These are phyloP conservation scores for Peziza echinospora DNA, from an alignment of 495 filamentous ascomycete species.

Conservation along the genomic window DNA sequence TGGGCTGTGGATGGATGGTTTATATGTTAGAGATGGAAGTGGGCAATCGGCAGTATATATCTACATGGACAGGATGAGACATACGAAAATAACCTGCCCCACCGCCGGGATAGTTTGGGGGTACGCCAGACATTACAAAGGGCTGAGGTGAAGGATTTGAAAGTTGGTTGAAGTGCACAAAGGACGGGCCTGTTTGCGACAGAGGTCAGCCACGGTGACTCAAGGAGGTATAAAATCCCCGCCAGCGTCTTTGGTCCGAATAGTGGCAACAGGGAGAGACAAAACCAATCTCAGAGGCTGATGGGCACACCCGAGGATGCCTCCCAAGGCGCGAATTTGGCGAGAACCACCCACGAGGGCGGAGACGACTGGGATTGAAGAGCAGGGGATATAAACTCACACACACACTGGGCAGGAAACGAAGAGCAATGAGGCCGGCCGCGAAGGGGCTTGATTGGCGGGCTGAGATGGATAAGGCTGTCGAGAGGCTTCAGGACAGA, in stretches of 20 bases:
- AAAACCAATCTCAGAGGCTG: not conserved
- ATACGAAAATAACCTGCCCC: not conserved
- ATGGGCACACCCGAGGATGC: not conserved
- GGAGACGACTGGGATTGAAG: too few relatives aligned
- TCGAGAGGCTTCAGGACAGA: too few relatives aligned
- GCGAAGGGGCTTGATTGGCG: too few relatives aligned
- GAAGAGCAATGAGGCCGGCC: too few relatives aligned
- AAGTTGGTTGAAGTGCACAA: constrained; percentile 1
- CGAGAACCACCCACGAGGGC: too few relatives aligned
- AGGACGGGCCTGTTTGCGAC: not conserved
- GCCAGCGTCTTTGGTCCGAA: not conserved
- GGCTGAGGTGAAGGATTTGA: not conserved
- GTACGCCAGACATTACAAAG: constrained; percentile 10
- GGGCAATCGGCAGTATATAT: constrained; percentile 20
- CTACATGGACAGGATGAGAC: constrained; percentile 5
- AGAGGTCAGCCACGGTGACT: not conserved
- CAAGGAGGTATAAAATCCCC: too few relatives aligned
- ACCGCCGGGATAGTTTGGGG: constrained; percentile 12
- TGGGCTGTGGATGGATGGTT: not conserved
- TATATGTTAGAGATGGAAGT: constrained; percentile 6
- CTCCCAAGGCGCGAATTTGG: too few relatives aligned
- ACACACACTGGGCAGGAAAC: too few relatives aligned
- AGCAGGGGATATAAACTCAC: too few relatives aligned
- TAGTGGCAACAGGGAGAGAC: not conserved
- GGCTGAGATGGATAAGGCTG: too few relatives aligned